phyloP scores from a whole-genome alignment of 768 basidiomycete species.

The Cubamyces lactineus region DNA sequence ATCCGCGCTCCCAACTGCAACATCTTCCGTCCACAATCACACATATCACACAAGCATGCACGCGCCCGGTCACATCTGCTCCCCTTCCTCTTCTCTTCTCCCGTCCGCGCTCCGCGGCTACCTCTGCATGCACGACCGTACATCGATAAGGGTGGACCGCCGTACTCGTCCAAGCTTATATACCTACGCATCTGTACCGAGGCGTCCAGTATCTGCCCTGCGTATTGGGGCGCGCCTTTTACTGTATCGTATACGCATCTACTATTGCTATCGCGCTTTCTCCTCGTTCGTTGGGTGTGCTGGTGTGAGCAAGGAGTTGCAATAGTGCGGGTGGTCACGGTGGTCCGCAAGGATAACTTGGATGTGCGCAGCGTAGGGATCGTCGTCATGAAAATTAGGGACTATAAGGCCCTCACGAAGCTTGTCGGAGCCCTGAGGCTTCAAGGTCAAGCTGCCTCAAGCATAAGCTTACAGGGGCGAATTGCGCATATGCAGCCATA shows the following conservation, averaged over 20 bases:
- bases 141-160: neutral
- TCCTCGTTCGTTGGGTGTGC: no score
- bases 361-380: no score
- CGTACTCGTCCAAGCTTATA: neutral
- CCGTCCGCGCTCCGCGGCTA: no score
- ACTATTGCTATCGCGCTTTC: conserved; percentile 2
- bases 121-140: neutral
- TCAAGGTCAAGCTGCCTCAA: no score
- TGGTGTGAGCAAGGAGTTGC: no score
- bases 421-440: no score
- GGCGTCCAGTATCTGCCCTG: conserved; percentile 2
- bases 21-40: neutral
- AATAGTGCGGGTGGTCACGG: no score
- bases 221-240: neutral
- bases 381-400: no score
- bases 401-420: no score
- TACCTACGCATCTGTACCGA: conserved; percentile 16
- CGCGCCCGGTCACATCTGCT: conserved; percentile 6
- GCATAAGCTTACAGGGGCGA: no score
- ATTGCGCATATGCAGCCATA: no score
- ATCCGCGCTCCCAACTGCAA: neutral
- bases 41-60: neutral
- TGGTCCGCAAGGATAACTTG: no score
- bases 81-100: neutral
- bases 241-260: conserved; percentile 9